Evolutionary conservation across 148 eudicot genomes (phyloP).

Genomic region (Euryodendron excelsum): DNA sequence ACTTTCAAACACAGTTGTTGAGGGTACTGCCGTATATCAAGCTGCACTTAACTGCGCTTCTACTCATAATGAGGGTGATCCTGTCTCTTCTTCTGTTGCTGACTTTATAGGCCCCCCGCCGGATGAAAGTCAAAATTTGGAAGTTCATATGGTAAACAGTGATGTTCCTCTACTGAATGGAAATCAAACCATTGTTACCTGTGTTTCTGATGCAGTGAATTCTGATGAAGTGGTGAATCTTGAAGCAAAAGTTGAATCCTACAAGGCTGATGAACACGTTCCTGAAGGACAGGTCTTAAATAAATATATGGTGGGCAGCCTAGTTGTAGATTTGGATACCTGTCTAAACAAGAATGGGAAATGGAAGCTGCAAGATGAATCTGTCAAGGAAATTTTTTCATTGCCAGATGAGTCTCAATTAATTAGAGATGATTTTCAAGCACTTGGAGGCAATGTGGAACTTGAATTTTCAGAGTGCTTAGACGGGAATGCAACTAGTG

Average conservation of each 20-base stretch:
- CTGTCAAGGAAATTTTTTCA: constrained; percentile 5
- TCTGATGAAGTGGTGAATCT: constrained; percentile 10
- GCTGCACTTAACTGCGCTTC: constrained; percentile 2
- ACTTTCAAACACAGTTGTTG: background rate
- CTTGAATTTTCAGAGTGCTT: constrained; percentile 19
- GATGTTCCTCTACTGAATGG: constrained; percentile 1
- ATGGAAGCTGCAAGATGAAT: constrained; percentile 13
- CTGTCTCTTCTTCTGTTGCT: constrained; percentile 9
- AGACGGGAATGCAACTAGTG: constrained; percentile 18
- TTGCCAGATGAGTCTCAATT: constrained; percentile 16
- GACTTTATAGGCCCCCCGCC: background rate
- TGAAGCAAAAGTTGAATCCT: constrained; percentile 14
- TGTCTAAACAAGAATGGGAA: constrained; percentile 21
- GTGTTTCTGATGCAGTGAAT: constrained; percentile 13
- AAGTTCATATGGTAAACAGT: constrained; percentile 8
- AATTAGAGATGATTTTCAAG: constrained; percentile 18
- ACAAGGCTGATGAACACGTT: constrained; percentile 7
- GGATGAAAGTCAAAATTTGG: constrained; percentile 16
- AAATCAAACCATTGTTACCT: constrained; percentile 7
- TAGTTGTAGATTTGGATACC: constrained; percentile 17
- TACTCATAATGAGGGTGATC: constrained; percentile 3
- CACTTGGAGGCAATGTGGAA: constrained; percentile 7
- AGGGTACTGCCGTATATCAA: background rate
- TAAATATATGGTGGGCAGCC: constrained; percentile 11
- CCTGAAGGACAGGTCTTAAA: constrained; percentile 21